These are phyloP conservation scores for Diaporthe sp. DNA, from an alignment of 2,329 filamentous ascomycete genomes.

Conservation along the genomic window DNA sequence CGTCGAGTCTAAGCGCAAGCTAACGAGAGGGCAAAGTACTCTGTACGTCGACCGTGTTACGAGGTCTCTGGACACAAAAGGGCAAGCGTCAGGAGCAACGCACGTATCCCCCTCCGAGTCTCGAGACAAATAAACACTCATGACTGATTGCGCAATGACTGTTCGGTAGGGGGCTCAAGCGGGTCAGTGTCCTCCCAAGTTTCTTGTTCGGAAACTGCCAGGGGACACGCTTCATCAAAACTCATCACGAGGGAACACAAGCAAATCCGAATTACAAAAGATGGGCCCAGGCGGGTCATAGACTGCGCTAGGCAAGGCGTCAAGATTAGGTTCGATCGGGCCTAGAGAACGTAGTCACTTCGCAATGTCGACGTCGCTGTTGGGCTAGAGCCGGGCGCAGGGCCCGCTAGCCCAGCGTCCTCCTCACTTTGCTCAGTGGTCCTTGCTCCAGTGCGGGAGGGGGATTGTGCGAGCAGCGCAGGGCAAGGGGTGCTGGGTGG, in stretches of 20 bases:
- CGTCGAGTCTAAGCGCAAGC: slow-evolving; percentile 28
- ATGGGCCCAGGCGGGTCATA: slow-evolving; percentile 5
- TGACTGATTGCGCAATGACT: slow-evolving; percentile 8
- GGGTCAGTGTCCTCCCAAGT: slow-evolving; percentile 11
- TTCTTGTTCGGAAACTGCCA: not conserved
- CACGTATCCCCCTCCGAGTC: not conserved
- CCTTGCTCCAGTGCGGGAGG: not conserved
- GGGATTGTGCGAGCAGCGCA: slow-evolving; percentile 12
- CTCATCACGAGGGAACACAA: slow-evolving; percentile 28
- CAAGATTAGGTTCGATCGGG: slow-evolving; percentile 34
- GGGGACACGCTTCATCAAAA: slow-evolving; percentile 14
- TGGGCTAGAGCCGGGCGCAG: slow-evolving; percentile 10
- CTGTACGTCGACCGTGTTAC: slow-evolving; percentile 27
- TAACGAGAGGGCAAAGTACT: slow-evolving; percentile 25
- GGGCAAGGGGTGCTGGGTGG: slow-evolving; percentile 8
- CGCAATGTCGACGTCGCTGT: slow-evolving; percentile 11
- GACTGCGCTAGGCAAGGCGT: slow-evolving; percentile 27
- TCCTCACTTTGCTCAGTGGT: not conserved
- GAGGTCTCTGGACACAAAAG: slow-evolving; percentile 17
- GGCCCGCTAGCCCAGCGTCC: slow-evolving; percentile 4
- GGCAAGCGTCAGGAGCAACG: slow-evolving; percentile 13
- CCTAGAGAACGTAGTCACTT: not conserved
- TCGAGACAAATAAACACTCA: not conserved
- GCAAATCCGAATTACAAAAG: slow-evolving; percentile 26
- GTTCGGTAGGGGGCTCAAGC: slow-evolving; percentile 21